Base-by-base conservation (phyloP, 306 rosid species). In the Vicia faba region DNA sequence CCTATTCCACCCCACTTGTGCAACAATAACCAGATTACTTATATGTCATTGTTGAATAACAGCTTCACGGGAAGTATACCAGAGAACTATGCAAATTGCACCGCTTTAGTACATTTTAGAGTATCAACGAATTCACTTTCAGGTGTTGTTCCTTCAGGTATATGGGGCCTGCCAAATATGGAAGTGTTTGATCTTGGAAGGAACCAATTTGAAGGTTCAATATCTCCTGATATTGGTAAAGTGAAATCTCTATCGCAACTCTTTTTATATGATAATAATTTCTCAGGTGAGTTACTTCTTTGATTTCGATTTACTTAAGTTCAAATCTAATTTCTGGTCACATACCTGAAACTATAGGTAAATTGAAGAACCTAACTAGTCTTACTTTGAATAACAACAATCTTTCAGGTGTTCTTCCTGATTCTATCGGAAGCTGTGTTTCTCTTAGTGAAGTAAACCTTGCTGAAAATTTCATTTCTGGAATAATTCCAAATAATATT, bases 1-100 rank as follows among this genome's bases (percentile, higher is more conserved):
- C 69, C 84, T 39, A 85, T 92, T 38, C 97, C 95, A 4, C 83
- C 96, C 41, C 76, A 73, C 33, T 77, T 92, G 96, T 92, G 96
- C 81, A 87, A 74, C 65, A 83, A 82, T 65, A 84, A 78, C 23
- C 66, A 6, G n/a, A 75, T 89, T 72, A 10, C 13, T 0, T 74
- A 46, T 2, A 63, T 89, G 36, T 71, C 75, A 0, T 4, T 89
- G 45, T 72, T 87, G 44, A 83, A 91, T 76, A 91, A 91, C 81
- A 81, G 78, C 5, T 87, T 91, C 81, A 77, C 51, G 18, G 97
- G 96, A 19, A 84, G 79, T 19, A 79, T 92, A 78, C 96, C 96
- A 3, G 92, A 84, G 54, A 80, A 61, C 31, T 92, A 89, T 65
- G 84, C 61, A 7, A 64, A 76, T 12, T 89, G 96, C 67, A 64